Conservation (phyloP, 345 rosid species). For the Acer negundo region DNA sequence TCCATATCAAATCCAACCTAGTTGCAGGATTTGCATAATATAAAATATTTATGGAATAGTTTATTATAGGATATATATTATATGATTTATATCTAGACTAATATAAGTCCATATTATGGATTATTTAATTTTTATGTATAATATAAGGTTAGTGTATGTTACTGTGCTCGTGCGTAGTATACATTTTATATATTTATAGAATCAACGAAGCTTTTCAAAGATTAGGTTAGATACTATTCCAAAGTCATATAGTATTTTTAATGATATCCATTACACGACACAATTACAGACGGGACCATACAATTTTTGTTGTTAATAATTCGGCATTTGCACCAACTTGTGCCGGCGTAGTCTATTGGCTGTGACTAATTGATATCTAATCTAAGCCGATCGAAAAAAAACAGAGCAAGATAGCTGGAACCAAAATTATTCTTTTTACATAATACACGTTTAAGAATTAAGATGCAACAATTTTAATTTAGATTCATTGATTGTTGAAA, state of each 20-base stretch:
- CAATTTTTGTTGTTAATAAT: constrained; percentile 8
- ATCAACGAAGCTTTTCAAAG: constrained; percentile 5
- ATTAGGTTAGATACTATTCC: constrained; percentile 34
- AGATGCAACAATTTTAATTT: background rate
- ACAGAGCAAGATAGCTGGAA: background rate
- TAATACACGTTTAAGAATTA: background rate
- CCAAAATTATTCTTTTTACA: background rate
- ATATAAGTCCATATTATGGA: background rate
- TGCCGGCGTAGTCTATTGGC: background rate
- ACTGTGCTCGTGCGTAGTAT: constrained; percentile 3
- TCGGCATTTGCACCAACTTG: constrained; percentile 5
- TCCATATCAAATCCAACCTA: constrained; percentile 12
- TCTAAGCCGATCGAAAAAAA: background rate
- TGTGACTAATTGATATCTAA: too few relatives aligned
- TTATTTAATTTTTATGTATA: background rate
- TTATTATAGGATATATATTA: background rate
- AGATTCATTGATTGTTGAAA: too few relatives aligned
- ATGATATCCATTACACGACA: constrained; percentile 23
- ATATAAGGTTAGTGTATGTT: constrained; percentile 5
- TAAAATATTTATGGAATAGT: background rate
- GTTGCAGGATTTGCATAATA: background rate
- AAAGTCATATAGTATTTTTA: constrained; percentile 2
- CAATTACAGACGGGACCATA: background rate
- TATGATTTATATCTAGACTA: background rate
- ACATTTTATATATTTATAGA: background rate